Conservation (phyloP, 2,329 filamentous ascomycete genomes). For the Colletotrichum sp. region DNA sequence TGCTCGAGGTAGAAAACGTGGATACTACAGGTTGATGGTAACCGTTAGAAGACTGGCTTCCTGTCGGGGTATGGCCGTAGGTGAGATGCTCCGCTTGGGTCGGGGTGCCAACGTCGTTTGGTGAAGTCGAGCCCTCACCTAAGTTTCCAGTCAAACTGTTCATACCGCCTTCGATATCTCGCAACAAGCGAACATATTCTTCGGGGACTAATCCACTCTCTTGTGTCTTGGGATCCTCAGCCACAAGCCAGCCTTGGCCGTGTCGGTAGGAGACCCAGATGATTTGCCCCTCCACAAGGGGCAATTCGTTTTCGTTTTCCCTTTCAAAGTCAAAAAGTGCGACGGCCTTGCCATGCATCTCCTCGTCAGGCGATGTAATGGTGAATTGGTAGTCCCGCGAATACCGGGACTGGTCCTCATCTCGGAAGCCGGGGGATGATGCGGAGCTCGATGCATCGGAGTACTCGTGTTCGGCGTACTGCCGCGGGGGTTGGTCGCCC, state of each 20-base stretch:
- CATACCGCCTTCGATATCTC: slow-evolving; percentile 92
- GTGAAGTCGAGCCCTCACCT: slow-evolving; percentile 55
- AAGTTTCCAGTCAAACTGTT: slow-evolving; percentile 71
- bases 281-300: slow-evolving; percentile 90
- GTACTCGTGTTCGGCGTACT: slow-evolving; percentile 55
- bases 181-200: slow-evolving; percentile 90
- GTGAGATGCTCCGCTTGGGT: slow-evolving; percentile 63
- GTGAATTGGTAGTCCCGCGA: slow-evolving; percentile 94
- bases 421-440: slow-evolving; percentile 62
- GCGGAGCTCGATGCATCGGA: slow-evolving; percentile 64
- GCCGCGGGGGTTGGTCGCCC: slow-evolving; percentile 49
- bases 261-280: slow-evolving; percentile 97
- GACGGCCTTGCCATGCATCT: slow-evolving; percentile 96
- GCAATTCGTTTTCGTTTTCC: slow-evolving; percentile 96
- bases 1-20: slow-evolving; percentile 73
- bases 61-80: slow-evolving; percentile 18
- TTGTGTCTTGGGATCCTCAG: slow-evolving; percentile 91
- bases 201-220: slow-evolving; percentile 96
- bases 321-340: slow-evolving; percentile 94
- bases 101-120: slow-evolving; percentile 64
- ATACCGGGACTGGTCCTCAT: slow-evolving; percentile 78
- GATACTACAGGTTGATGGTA: slow-evolving; percentile 73
- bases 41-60: slow-evolving; percentile 56
- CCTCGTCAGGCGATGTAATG: slow-evolving; percentile 92
- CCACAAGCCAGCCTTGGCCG: slow-evolving; percentile 96